Evolutionary conservation across 106 monocot genomes (phyloP).

Genomic region (Allium fistulosum): DNA sequence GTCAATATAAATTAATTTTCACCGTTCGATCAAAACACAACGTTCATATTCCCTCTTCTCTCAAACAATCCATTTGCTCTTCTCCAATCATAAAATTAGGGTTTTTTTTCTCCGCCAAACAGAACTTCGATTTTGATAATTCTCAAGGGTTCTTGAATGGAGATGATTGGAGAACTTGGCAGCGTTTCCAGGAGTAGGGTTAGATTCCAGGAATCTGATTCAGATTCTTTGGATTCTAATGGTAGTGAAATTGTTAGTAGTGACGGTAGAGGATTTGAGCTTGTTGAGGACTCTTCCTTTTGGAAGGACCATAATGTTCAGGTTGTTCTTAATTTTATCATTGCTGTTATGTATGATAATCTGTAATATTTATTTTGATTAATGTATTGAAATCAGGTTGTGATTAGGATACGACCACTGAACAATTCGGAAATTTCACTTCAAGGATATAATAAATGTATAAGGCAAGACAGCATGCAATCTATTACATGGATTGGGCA

Average conservation of each 20-base stretch:
- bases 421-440: conserved; percentile 64
- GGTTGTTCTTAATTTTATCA: conserved; percentile 17
- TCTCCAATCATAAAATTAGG: not conserved
- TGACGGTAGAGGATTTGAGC: conserved; percentile 36
- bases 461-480: conserved; percentile 71
- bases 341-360: not conserved
- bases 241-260: not conserved
- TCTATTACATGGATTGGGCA: conserved; percentile 83
- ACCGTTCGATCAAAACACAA: conserved; percentile 11
- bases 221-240: not conserved
- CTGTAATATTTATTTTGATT: not conserved
- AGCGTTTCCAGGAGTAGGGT: conserved; percentile 6
- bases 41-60: not conserved
- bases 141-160: conserved; percentile 10
- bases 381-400: conserved; percentile 37
- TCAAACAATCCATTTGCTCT: not conserved
- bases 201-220: conserved; percentile 15
- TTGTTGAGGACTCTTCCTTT: conserved; percentile 76
- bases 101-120: not conserved
- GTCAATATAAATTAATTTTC: conserved; percentile 6
- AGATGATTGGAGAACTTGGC: conserved; percentile 12
- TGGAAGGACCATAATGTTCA: conserved; percentile 93
- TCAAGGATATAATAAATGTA: conserved; percentile 72
- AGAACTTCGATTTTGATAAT: not conserved
- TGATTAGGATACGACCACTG: conserved; percentile 77